Base-by-base conservation (phyloP, 768 basidiomycete species). In the Hysterangium stoloniferum region DNA sequence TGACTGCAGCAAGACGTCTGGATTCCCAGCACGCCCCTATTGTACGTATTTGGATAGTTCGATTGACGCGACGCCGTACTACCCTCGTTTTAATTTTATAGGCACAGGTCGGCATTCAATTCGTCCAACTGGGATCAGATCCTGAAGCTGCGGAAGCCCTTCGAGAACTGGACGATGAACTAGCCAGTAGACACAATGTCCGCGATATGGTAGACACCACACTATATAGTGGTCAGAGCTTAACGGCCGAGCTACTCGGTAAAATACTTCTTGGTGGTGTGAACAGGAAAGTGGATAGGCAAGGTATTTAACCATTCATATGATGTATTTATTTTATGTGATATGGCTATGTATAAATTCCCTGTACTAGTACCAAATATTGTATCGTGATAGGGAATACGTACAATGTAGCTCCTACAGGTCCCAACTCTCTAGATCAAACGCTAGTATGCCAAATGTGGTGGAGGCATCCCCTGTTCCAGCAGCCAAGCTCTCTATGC, bases 381-480 rank as follows among this genome's bases (percentile, higher is more conserved):
- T 40, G 48, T 40, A 40, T 25, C 13, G 11, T 20, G 2, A 12
- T 25, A 12, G 15, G 15, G 4, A 15, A 13, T 29, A 28, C 32
- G 29, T 46, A 32, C n/a, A 2, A 46, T 31, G 45, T 41, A 41
- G 38, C 28, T 43, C 29, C 17, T 22, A 53, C 45, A 61, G 68
- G 53, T 86, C 85, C 86, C 86, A 90, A 60, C 87, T 86, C 47
- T 89, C 84, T 52, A 91, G 67, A 35, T 77, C 70, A 62, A 91
- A 90, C 8, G 85, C 83, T 45, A 90, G 67, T 28, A 86, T 72
- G 1, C 78, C 82, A 60, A 86, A 89, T 1, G 80, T 70, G 25
- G 79, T 63, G 11, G 81, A 78, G 24, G 72, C 77, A 45, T 81
- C 80, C 15, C 72, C 72, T n/a, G 68, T 62, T 0, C 82, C 79